Base-by-base conservation (phyloP, 1,284 basidiomycete genomes). In the Bondarzewia mesenterica region DNA sequence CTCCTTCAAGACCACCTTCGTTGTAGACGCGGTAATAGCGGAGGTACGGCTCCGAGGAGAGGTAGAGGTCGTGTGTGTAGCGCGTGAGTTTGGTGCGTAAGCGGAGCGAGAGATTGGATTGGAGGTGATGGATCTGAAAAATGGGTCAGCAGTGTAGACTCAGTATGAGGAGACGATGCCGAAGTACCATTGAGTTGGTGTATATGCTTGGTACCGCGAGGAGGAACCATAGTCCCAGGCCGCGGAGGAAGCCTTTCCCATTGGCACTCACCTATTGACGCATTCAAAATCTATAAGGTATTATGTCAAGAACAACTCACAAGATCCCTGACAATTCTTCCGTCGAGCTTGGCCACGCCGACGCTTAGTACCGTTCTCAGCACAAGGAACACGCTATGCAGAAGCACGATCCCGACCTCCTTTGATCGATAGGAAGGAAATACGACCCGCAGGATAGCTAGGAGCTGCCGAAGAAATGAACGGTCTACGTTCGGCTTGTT, bases 181-280 rank as follows among this genome's bases (percentile, higher is more conserved):
- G 5, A 7, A 10, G 5, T 42, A 88, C 87, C 91, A 98, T 94
- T 1, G 91, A 85, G 63, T 99, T 98, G 0, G 94, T 98, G 62
- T 94, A 95, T 16, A 92, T 94, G 59, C 89, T 93, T 0, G 95
- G 94, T 22, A 98, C 74, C 0, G 93, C 91, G 6, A 99, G 75
- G 5, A 82, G 69, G 60, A 95, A 96, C 94, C 94, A 98, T 51
- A 92, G 73, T 0, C 76, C 87, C 0, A 98, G 69, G 0, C 93
- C 93, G 45, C 77, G 78, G 14, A 92, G 54, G 66, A 98, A 97
- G 0, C 92, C 93, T 47, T 75, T 77, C 0, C 82, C 88, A 60
- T 97, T 85, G 0, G 91, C 93, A 26, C 85, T 90, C 42, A 90
- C 74, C 76, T 79, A 50, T 22, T 42, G 35, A n/a, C 50, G 49